These are phyloP conservation scores for Fomitopsis schrenkii DNA, from an alignment of 1,284 basidiomycete species.

Conservation along the genomic window DNA sequence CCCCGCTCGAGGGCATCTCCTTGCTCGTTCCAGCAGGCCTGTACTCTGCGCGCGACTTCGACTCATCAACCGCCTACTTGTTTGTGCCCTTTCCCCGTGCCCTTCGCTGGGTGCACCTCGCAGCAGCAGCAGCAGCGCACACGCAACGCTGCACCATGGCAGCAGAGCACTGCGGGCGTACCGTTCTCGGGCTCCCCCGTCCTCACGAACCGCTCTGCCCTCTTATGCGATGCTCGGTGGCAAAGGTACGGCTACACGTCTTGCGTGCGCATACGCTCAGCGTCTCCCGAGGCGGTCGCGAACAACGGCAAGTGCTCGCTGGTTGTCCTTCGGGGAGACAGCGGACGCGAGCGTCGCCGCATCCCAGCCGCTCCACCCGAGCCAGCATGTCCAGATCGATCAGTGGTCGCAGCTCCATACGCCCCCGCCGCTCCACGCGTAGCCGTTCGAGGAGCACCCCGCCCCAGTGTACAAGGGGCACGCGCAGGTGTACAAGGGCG, in stretches of 20 bases:
- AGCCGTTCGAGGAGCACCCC: constrained; percentile 1
- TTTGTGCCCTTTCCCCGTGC: not conserved
- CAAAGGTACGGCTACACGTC: no score
- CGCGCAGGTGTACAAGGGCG: constrained; percentile 8
- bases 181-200: constrained; percentile 44
- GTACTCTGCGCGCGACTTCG: constrained; percentile 7
- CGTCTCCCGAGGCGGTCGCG: no score
- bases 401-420: not conserved
- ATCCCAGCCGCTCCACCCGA: constrained; percentile 4
- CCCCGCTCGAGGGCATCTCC: constrained; percentile 26
- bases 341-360: not conserved
- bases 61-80: not conserved
- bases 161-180: constrained; percentile 33
- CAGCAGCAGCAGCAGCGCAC: constrained; percentile 4
- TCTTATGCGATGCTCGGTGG: no score
- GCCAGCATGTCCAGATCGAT: constrained; percentile 15
- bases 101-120: not conserved
- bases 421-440: no score
- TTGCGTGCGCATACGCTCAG: no score
- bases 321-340: no score
- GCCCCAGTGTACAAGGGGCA: constrained; percentile 8
- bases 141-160: constrained; percentile 11
- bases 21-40: constrained; percentile 8
- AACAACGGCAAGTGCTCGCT: no score
- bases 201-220: constrained; percentile 30